A percentile compares a stretch with the other conserved stretches of the same genome.
Conservation (phyloP, 2,329 filamentous ascomycete species). For the Fusarium marasasianum region DNA sequence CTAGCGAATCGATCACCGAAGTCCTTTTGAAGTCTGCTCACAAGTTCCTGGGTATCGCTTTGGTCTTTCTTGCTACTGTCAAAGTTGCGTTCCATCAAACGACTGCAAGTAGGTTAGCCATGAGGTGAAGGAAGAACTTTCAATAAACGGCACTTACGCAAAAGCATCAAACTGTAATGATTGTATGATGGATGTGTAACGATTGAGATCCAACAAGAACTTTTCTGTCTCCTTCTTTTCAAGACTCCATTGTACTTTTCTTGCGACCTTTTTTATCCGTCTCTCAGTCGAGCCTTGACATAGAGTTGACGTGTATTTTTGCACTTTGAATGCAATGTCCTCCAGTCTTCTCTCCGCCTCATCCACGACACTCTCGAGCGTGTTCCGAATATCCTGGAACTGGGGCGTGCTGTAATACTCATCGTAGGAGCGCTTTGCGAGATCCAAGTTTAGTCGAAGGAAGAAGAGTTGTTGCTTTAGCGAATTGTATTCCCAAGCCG, state of each 20-base stretch:
- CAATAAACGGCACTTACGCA: neutral
- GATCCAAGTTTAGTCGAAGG: neutral
- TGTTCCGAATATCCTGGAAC: neutral
- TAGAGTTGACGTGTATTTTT: neutral
- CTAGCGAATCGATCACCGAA: rapidly evolving
- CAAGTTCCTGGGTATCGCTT: neutral
- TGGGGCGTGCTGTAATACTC: rapidly evolving
- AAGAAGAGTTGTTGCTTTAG: neutral
- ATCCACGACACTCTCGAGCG: neutral
- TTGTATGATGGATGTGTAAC: neutral
- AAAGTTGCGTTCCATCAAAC: neutral
- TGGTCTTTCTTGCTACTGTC: neutral
- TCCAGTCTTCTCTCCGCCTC: rapidly evolving
- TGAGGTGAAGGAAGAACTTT: rapidly evolving
- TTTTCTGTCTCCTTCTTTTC: neutral
- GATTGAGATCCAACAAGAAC: neutral
- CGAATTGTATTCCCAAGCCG: neutral
- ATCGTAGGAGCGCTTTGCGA: neutral
- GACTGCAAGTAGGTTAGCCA: rapidly evolving
- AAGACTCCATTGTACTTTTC: neutral
- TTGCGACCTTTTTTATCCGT: neutral
- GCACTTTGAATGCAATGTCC: neutral
- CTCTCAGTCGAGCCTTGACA: rapidly evolving
- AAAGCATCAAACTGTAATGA: neutral
- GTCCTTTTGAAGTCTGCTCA: neutral